phyloP scores from a whole-genome alignment of 352 stramenopile species.

The Pythium monospermum region DNA sequence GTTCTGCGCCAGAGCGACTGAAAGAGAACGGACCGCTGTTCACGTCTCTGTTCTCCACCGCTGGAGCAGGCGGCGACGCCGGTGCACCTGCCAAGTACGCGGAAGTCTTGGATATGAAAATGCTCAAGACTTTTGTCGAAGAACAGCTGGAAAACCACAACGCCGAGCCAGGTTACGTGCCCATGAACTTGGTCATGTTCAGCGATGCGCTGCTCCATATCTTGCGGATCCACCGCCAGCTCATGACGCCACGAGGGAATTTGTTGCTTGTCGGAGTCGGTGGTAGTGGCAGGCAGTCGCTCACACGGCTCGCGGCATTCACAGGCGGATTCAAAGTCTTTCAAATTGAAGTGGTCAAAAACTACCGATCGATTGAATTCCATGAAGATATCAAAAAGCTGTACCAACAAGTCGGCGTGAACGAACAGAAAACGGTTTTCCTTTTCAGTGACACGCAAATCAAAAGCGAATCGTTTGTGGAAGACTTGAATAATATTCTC shows the following conservation, averaged over 20 bases:
- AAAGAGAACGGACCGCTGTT: constrained; percentile 83
- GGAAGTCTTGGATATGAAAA: constrained; percentile 83
- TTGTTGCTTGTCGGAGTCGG: constrained; percentile 91
- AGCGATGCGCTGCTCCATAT: constrained; percentile 89
- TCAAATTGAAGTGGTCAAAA: constrained; percentile 94
- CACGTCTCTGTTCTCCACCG: constrained; percentile 70
- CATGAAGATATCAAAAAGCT: constrained; percentile 92
- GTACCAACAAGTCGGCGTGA: constrained; percentile 69
- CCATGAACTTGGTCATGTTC: constrained; percentile 91
- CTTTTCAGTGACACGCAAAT: constrained; percentile 94
- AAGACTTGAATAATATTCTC: constrained; percentile 93
- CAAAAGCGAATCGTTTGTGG: constrained; percentile 91
- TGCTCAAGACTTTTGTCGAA: constrained; percentile 86
- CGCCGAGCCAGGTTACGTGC: constrained; percentile 79
- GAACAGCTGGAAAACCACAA: constrained; percentile 92
- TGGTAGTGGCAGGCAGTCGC: constrained; percentile 85
- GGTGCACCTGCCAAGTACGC: constrained; percentile 38
- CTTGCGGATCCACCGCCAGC: constrained; percentile 85
- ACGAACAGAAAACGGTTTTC: constrained; percentile 87
- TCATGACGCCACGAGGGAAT: constrained; percentile 88
- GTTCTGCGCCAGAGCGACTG: constrained; percentile 46
- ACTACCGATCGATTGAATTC: constrained; percentile 89
- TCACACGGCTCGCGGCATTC: constrained; percentile 86
- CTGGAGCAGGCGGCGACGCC: constrained; percentile 19
- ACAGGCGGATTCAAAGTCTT: constrained; percentile 88